Evolutionary conservation across 306 rosid genomes (phyloP).

Genomic region (Argentina anserina): DNA sequence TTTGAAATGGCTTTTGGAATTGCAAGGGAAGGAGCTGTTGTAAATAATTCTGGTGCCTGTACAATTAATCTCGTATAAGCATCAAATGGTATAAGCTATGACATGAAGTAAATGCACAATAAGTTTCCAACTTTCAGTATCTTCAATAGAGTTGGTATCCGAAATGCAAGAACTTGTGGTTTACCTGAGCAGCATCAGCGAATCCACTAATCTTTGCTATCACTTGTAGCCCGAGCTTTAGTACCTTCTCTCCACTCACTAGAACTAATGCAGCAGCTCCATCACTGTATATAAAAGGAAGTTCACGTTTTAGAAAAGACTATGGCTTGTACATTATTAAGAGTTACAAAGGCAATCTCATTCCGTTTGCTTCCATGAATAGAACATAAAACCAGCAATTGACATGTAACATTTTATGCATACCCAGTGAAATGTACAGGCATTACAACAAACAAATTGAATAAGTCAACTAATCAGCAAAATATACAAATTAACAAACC

Average conservation of each 20-base stretch:
- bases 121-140: conserved; percentile 19
- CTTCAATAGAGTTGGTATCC: neutral
- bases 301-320: conserved; percentile 22
- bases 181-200: conserved; percentile 98
- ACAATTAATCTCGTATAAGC: conserved; percentile 28
- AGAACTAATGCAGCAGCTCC: conserved; percentile 98
- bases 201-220: conserved; percentile 89
- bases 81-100: neutral
- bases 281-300: conserved; percentile 54
- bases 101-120: conserved; percentile 5
- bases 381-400: conserved; percentile 14
- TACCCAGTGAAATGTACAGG: neutral
- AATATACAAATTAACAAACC: conserved; percentile 43
- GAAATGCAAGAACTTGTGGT: conserved; percentile 13
- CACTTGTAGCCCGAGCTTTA: conserved; percentile 83
- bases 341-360: conserved; percentile 10
- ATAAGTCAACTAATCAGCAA: neutral
- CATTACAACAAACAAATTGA: neutral
- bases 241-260: conserved; percentile 87
- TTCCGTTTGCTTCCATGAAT: conserved; percentile 13
- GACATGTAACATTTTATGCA: conserved; percentile 6
- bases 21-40: conserved; percentile 96
- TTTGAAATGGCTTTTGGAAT: conserved; percentile 87
- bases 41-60: conserved; percentile 94
- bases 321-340: conserved; percentile 19